These are phyloP conservation scores for Penstemon newberryi DNA, from an alignment of 257 asterid genomes.

Conservation along the genomic window DNA sequence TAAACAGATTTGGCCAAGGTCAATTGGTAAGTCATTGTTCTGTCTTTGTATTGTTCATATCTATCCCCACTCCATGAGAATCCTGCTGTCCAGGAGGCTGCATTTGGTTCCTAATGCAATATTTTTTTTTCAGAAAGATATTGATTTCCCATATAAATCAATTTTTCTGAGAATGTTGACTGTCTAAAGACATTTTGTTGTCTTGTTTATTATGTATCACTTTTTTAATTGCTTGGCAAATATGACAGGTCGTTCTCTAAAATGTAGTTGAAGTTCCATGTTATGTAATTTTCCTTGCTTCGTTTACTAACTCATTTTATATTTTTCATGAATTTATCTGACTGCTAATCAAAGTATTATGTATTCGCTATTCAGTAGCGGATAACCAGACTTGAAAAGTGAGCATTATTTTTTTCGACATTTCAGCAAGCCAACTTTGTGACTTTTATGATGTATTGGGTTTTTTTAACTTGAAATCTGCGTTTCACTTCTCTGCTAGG, in stretches of 20 bases:
- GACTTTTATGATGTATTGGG: constrained; percentile 9
- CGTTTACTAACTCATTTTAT: background rate
- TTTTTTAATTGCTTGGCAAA: background rate
- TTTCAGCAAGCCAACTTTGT: constrained; percentile 1
- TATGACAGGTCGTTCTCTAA: no score
- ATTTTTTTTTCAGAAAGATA: no score
- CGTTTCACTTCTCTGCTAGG: background rate
- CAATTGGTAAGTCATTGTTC: background rate
- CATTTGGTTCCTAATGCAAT: background rate
- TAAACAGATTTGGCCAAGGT: background rate
- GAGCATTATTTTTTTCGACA: constrained; percentile 5
- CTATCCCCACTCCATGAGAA: background rate
- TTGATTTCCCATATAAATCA: no score
- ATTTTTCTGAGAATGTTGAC: background rate
- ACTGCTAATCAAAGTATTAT: background rate
- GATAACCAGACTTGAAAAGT: constrained; percentile 7
- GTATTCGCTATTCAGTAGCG: background rate
- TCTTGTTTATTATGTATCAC: constrained; percentile 1
- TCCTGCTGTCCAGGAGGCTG: constrained; percentile 7
- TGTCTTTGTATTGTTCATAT: background rate
- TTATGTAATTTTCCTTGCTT: constrained; percentile 7
- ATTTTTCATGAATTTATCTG: background rate
- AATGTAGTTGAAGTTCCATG: background rate
- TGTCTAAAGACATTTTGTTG: constrained; percentile 19
- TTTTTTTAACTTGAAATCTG: constrained; percentile 12